phyloP scores from a whole-genome alignment of 768 basidiomycete species.

The Chlorophyllum brunneum region DNA sequence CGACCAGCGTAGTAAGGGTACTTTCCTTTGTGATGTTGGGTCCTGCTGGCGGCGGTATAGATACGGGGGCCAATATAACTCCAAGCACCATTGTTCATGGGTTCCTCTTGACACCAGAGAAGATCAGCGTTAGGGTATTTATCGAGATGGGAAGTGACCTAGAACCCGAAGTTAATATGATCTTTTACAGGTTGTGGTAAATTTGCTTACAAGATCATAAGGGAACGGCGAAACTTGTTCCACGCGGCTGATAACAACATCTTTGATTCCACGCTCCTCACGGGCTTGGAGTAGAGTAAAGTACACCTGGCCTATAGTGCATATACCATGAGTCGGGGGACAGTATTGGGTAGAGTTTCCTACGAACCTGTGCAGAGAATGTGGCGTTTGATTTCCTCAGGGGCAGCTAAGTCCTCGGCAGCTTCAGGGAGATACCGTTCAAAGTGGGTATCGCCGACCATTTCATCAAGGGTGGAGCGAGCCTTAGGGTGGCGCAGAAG shows the following conservation, averaged over 20 bases:
- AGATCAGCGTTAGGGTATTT: slow-evolving; percentile 93
- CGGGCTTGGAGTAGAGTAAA: slow-evolving; percentile 85
- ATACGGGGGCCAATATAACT: slow-evolving; percentile 92
- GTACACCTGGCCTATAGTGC: slow-evolving; percentile 82
- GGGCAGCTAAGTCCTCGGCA: slow-evolving; percentile 66
- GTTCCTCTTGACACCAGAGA: slow-evolving; percentile 97
- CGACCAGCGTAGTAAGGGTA: slow-evolving; percentile 91
- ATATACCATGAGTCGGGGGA: not conserved
- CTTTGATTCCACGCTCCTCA: slow-evolving; percentile 85
- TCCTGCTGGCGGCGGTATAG: slow-evolving; percentile 88
- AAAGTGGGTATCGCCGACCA: slow-evolving; percentile 88
- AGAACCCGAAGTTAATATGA: slow-evolving; percentile 5
- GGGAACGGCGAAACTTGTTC: slow-evolving; percentile 98
- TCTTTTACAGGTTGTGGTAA: not conserved
- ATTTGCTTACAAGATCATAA: slow-evolving; percentile 74
- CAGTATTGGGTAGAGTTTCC: not conserved
- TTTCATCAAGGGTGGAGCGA: slow-evolving; percentile 81
- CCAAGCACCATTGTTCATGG: slow-evolving; percentile 97
- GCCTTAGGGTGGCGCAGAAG: slow-evolving; percentile 93
- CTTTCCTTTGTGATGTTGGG: slow-evolving; percentile 87
- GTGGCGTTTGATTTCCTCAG: slow-evolving; percentile 88
- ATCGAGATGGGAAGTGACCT: slow-evolving; percentile 93
- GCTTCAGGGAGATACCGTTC: slow-evolving; percentile 90
- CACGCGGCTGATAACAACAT: slow-evolving; percentile 90
- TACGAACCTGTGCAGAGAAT: slow-evolving; percentile 77